Conservation (phyloP, 2,329 filamentous ascomycete species). For the Diaporthe citriasiana region DNA sequence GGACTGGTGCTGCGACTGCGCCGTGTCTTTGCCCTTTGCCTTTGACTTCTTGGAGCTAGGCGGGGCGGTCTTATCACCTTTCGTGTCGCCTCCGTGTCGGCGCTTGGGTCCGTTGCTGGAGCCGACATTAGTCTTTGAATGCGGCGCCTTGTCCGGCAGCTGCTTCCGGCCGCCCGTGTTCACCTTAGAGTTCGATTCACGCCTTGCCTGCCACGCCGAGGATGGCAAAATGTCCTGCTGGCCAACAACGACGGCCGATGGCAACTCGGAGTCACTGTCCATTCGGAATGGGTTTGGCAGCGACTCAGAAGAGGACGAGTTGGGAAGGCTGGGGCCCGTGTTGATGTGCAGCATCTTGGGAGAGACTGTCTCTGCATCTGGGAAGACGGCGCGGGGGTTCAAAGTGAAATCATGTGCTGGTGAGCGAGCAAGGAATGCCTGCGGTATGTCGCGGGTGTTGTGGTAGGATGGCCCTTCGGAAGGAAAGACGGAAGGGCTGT, state of each 20-base stretch:
- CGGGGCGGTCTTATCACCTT: neutral
- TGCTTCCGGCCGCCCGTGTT: constrained; percentile 17
- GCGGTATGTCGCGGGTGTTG: neutral
- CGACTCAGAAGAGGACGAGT: constrained; percentile 28
- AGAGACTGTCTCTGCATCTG: neutral
- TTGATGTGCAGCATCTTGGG: constrained; percentile 30
- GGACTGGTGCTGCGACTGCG: neutral
- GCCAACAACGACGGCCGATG: fast-evolving
- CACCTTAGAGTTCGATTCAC: neutral
- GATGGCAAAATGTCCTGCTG: neutral
- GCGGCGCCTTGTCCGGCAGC: constrained; percentile 37
- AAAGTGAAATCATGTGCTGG: neutral
- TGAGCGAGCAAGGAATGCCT: neutral
- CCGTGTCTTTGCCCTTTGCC: neutral
- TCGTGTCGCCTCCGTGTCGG: neutral
- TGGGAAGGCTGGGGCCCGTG: neutral
- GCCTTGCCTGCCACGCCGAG: neutral
- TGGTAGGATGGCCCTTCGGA: neutral
- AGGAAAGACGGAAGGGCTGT: neutral
- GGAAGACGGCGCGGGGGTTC: neutral
- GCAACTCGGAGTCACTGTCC: constrained; percentile 3
- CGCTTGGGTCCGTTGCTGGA: constrained; percentile 18
- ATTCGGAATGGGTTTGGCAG: constrained; percentile 14
- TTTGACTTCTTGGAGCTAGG: constrained; percentile 13
- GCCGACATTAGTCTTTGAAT: neutral